phyloP scores from a whole-genome alignment of 805 yeast genomes.

The Kluyveromyces aestuarii region DNA sequence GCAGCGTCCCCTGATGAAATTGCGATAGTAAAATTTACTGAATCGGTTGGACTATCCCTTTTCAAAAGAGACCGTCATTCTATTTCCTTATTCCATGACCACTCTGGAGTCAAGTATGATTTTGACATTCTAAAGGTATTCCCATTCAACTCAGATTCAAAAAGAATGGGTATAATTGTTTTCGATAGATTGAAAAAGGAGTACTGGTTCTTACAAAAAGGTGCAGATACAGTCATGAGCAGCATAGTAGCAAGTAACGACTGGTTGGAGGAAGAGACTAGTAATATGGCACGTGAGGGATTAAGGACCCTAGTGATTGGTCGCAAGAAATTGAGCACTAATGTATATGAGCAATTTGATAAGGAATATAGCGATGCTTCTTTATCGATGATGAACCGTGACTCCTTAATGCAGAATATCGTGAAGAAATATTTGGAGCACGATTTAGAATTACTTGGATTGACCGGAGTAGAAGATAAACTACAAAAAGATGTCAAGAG shows the following conservation, averaged over 20 bases:
- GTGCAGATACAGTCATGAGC: slow-evolving; percentile 94
- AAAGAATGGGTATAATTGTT: slow-evolving; percentile 90
- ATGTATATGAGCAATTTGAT: slow-evolving; percentile 53
- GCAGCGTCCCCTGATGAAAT: slow-evolving; percentile 99
- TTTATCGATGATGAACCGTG: slow-evolving; percentile 72
- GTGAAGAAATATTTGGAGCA: slow-evolving; percentile 65
- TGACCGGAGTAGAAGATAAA: slow-evolving; percentile 97
- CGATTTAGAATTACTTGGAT: slow-evolving; percentile 77
- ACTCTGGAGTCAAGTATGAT: slow-evolving; percentile 40
- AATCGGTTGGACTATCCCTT: slow-evolving; percentile 72
- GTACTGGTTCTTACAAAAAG: slow-evolving; percentile 80
- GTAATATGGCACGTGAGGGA: slow-evolving; percentile 98
- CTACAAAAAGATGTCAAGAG: slow-evolving; percentile 86
- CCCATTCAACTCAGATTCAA: slow-evolving; percentile 93
- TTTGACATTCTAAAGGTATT: slow-evolving; percentile 74
- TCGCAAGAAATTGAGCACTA: slow-evolving; percentile 55
- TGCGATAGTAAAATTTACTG: slow-evolving; percentile 91
- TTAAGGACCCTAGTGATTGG: slow-evolving; percentile 90
- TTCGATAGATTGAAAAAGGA: slow-evolving; percentile 55
- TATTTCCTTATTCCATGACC: slow-evolving; percentile 56
- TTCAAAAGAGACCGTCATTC: slow-evolving; percentile 74
- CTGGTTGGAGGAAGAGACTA: slow-evolving; percentile 97
- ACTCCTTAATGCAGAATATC: slow-evolving; percentile 57
- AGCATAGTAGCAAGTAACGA: slow-evolving; percentile 76
- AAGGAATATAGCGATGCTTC: slow-evolving; percentile 63